phyloP scores from a whole-genome alignment of 1,284 basidiomycete genomes.

The Papiliotrema laurentii region DNA sequence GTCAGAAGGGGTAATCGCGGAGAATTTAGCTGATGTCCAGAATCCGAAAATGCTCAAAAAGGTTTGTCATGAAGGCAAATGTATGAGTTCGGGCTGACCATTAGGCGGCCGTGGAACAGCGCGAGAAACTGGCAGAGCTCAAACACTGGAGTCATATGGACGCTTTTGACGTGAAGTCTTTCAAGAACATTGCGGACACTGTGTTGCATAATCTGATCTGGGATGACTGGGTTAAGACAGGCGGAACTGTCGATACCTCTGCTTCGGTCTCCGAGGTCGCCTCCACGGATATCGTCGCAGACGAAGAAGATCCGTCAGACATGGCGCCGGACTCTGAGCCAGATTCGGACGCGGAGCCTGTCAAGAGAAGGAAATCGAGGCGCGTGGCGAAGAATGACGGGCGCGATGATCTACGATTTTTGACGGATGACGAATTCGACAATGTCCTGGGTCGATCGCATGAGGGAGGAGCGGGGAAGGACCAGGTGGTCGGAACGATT shows the following conservation, averaged over 20 bases:
- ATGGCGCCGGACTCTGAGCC: background rate
- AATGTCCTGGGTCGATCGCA: slow-evolving; percentile 2
- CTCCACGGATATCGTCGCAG: background rate
- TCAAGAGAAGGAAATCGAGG: background rate
- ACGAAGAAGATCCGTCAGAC: background rate
- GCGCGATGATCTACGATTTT: background rate
- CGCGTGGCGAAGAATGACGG: background rate
- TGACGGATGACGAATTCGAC: slow-evolving; percentile 8
- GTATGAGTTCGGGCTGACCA: slow-evolving; percentile 7
- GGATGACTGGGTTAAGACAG: slow-evolving; percentile 14
- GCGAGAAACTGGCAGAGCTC: slow-evolving; percentile 70
- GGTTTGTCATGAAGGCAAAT: too few species aligned
- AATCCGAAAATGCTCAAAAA: slow-evolving; percentile 49
- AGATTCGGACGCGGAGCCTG: background rate
- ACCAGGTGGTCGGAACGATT: slow-evolving; percentile 12
- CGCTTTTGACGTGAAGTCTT: slow-evolving; percentile 19
- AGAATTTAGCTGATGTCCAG: slow-evolving; percentile 12
- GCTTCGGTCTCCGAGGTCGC: slow-evolving; percentile 4
- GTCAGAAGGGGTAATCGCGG: slow-evolving; percentile 6
- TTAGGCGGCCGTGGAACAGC: slow-evolving; percentile 68
- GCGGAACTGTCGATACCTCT: background rate
- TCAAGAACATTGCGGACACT: slow-evolving; percentile 54
- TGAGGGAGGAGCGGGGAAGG: background rate
- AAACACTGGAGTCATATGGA: slow-evolving; percentile 85
- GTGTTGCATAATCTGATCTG: slow-evolving; percentile 32